Percentiles rank a stretch among this genome's conserved stretches.
These are phyloP conservation scores for Mycena galopus DNA, from an alignment of 768 basidiomycete genomes.

Conservation along the genomic window DNA sequence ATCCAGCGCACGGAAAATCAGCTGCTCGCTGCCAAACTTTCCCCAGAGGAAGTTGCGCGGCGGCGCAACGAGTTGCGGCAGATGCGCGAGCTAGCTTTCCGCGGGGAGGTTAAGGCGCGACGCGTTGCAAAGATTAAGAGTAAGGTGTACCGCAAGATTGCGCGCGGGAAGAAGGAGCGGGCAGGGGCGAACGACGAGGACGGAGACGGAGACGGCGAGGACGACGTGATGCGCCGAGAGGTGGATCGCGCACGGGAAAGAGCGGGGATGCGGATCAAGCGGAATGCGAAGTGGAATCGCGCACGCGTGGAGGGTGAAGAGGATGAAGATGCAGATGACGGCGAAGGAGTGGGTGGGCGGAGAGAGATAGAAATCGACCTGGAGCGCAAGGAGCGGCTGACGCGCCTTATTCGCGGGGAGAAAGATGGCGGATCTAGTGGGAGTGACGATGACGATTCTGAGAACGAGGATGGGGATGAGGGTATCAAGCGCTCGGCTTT, in stretches of 20 bases:
- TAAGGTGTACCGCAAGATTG: constrained; percentile 90
- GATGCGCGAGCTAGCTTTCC: constrained; percentile 94
- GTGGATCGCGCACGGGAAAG: constrained; percentile 87
- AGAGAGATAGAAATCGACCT: constrained; percentile 89
- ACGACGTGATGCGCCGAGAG: constrained; percentile 78
- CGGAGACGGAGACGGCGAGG: constrained; percentile 59
- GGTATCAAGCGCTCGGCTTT: constrained; percentile 78
- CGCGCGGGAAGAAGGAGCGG: constrained; percentile 80
- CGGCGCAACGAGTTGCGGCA: constrained; percentile 86
- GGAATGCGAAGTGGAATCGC: constrained; percentile 90
- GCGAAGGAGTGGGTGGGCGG: constrained; percentile 62
- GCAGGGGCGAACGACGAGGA: constrained; percentile 61
- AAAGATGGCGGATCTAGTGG: constrained; percentile 45
- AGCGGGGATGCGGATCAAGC: constrained; percentile 90
- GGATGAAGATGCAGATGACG: constrained; percentile 69
- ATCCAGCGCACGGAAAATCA: constrained; percentile 75
- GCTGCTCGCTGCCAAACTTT: constrained; percentile 84
- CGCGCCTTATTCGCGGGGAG: constrained; percentile 80
- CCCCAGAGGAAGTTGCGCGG: constrained; percentile 86
- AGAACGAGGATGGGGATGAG: constrained; percentile 58
- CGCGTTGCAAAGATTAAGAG: constrained; percentile 96
- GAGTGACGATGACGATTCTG: constrained; percentile 62
- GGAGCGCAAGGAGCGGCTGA: constrained; percentile 81
- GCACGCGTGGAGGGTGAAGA: constrained; percentile 71
- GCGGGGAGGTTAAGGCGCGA: constrained; percentile 91